Conservation (phyloP, 2,329 filamentous ascomycete genomes). For the Diaporthe nobilis region DNA sequence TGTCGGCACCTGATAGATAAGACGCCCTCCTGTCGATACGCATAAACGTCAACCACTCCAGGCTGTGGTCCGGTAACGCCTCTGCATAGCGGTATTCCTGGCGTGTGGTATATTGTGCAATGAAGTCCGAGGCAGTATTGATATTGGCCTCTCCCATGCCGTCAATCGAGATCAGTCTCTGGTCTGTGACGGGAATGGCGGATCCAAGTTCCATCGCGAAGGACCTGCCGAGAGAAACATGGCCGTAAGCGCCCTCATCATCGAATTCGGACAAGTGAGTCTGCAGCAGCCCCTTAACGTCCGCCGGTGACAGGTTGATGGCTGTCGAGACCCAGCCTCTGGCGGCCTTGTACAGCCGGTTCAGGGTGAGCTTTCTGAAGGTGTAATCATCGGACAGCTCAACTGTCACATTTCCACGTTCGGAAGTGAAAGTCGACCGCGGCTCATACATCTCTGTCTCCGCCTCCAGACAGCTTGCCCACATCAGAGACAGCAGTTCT, state of each 20-base stretch:
- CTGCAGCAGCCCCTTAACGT: slow-evolving; percentile 94
- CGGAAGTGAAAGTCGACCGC: slow-evolving; percentile 83
- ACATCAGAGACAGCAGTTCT: slow-evolving; percentile 94
- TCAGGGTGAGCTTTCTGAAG: slow-evolving; percentile 84
- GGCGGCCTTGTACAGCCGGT: slow-evolving; percentile 82
- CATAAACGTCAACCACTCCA: slow-evolving; percentile 75
- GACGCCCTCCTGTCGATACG: slow-evolving; percentile 67
- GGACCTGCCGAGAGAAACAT: slow-evolving; percentile 91
- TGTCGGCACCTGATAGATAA: slow-evolving; percentile 65
- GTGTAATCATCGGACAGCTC: slow-evolving; percentile 95
- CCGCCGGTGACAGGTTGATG: slow-evolving; percentile 87
- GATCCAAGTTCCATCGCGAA: slow-evolving; percentile 96
- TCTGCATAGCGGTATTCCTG: slow-evolving; percentile 96
- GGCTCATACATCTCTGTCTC: slow-evolving; percentile 96
- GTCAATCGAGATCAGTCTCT: slow-evolving; percentile 86
- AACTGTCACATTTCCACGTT: slow-evolving; percentile 82
- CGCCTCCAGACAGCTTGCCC: slow-evolving; percentile 92
- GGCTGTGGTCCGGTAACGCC: slow-evolving; percentile 76
- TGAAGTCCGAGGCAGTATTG: slow-evolving; percentile 95
- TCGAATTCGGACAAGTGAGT: slow-evolving; percentile 97
- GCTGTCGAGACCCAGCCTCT: slow-evolving; percentile 85
- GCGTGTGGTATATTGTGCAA: slow-evolving; percentile 96
- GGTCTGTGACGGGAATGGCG: slow-evolving; percentile 86
- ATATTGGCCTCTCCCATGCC: slow-evolving; percentile 80
- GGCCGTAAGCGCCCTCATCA: slow-evolving; percentile 90